Percentiles rank a stretch among this genome's conserved stretches.
These are phyloP conservation scores for Camellia oleifera DNA, from an alignment of 179 eudicot genomes.

Conservation along the genomic window DNA sequence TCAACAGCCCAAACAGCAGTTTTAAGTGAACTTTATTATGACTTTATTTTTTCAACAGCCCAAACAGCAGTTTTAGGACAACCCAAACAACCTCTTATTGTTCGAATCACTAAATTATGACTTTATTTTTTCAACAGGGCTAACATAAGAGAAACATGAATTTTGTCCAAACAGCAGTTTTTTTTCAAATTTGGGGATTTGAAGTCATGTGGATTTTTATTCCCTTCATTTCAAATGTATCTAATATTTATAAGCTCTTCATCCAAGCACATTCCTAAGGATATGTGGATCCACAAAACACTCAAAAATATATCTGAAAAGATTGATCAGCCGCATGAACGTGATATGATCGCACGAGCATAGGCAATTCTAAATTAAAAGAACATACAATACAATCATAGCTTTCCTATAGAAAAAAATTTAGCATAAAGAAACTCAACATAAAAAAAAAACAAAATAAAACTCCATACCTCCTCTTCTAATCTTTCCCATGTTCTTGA, in stretches of 20 bases:
- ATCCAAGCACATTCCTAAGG: not conserved
- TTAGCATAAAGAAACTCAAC: not conserved
- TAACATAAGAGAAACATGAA: not conserved
- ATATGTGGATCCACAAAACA: not conserved
- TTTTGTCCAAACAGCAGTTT: not conserved
- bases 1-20: not conserved
- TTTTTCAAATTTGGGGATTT: not conserved
- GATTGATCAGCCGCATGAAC: slow-evolving; percentile 2
- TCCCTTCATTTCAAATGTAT: not conserved
- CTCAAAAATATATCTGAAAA: not conserved
- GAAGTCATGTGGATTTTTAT: not conserved
- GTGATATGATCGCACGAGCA: not conserved
- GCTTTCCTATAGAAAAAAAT: not conserved
- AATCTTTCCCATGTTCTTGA: slow-evolving; percentile 55
- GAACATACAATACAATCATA: not conserved
- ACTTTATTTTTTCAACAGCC: too few relatives aligned
- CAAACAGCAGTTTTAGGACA: too few relatives aligned
- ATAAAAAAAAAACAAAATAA: not conserved
- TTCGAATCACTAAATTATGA: not conserved
- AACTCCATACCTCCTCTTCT: slow-evolving; percentile 59
- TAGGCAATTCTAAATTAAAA: not conserved
- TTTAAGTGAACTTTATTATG: too few relatives aligned
- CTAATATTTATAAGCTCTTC: not conserved
- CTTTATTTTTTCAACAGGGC: not conserved
- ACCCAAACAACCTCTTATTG: too few relatives aligned